phyloP scores from a whole-genome alignment of 176 grass and related monocot species.

The Aegilops umbellulata region DNA sequence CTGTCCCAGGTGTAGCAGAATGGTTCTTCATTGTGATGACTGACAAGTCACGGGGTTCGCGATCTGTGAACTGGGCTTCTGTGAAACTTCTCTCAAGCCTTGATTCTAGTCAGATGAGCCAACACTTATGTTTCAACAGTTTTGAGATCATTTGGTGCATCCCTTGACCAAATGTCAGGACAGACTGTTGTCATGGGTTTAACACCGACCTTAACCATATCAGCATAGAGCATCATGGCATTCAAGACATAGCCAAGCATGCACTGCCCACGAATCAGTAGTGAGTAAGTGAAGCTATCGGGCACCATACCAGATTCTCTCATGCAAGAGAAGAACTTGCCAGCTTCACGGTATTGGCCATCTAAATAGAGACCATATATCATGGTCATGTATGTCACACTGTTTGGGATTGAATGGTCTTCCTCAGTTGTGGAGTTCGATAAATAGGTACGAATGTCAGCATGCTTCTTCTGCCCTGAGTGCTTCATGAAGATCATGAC shows the following conservation, averaged over 20 bases:
- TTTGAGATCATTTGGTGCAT: slow-evolving; percentile 22
- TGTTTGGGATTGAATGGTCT: slow-evolving; percentile 24
- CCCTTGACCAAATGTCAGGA: slow-evolving; percentile 48
- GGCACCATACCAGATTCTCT: slow-evolving; percentile 50
- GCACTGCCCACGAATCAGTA: slow-evolving; percentile 56
- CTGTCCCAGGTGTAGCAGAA: not conserved
- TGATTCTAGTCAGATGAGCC: not conserved
- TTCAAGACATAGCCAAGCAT: slow-evolving; percentile 57
- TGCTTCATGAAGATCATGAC: slow-evolving; percentile 37
- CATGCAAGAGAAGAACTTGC: slow-evolving; percentile 49
- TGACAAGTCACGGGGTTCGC: not conserved
- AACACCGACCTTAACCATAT: slow-evolving; percentile 53
- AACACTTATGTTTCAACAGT: slow-evolving; percentile 22
- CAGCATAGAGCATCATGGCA: slow-evolving; percentile 61
- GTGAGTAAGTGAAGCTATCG: slow-evolving; percentile 58
- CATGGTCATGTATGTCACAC: slow-evolving; percentile 51
- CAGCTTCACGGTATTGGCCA: slow-evolving; percentile 38
- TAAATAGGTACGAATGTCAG: slow-evolving; percentile 3
- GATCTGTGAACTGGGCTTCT: slow-evolving; percentile 17
- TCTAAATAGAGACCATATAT: slow-evolving; percentile 54
- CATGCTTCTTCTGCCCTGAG: slow-evolving; percentile 15
- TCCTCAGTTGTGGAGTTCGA: slow-evolving; percentile 9
- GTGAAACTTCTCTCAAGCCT: not conserved
- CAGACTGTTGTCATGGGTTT: slow-evolving; percentile 35
- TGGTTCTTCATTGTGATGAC: not conserved